Conservation (phyloP, 257 asterid species). For the Capsicum baccatum region DNA sequence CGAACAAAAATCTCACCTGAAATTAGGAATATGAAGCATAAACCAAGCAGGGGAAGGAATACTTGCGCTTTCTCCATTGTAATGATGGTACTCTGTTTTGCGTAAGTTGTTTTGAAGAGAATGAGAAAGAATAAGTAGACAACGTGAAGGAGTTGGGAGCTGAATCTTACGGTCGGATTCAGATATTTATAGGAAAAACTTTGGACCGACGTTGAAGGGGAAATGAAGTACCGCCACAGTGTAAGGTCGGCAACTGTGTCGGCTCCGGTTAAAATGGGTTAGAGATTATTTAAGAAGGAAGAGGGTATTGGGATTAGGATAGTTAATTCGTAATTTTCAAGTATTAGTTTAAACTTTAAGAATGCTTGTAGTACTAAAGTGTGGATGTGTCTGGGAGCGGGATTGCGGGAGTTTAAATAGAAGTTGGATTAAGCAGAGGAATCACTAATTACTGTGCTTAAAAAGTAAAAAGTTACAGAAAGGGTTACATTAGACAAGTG, state of each 20-base stretch:
- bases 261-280: not conserved
- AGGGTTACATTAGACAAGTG: no score
- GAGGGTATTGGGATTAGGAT: not conserved
- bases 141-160: not conserved
- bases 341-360: not conserved
- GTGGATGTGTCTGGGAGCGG: constrained; percentile 11
- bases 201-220: constrained; percentile 9
- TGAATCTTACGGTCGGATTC: not conserved
- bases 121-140: not conserved
- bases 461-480: not conserved
- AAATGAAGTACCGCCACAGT: constrained; percentile 36
- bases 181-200: not conserved
- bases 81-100: not conserved
- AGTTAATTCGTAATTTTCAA: not conserved
- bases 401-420: constrained; percentile 22
- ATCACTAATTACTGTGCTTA: not conserved
- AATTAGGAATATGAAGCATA: constrained; percentile 30
- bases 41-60: constrained; percentile 4
- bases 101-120: not conserved
- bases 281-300: not conserved
- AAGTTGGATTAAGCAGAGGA: not conserved
- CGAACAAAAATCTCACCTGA: constrained; percentile 34
- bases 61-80: constrained; percentile 32
- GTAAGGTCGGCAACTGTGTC: constrained; percentile 39
- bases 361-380: not conserved